phyloP scores from a whole-genome alignment of 805 yeast genomes.

The Candida awuae region DNA sequence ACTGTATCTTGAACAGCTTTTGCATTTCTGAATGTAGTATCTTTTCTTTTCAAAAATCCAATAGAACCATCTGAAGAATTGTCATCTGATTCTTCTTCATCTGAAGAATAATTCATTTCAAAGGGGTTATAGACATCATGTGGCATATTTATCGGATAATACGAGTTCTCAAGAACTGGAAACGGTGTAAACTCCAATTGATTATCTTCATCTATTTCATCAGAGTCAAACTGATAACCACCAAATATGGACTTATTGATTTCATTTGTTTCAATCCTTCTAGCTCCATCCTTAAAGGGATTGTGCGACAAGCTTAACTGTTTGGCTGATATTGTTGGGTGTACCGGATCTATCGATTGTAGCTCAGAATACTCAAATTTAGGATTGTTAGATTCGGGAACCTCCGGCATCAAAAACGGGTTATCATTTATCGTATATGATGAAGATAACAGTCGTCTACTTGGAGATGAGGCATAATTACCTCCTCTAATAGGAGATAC shows the following conservation, averaged over 20 bases:
- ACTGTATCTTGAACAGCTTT: slow-evolving; percentile 14
- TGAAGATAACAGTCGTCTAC: slow-evolving; percentile 1
- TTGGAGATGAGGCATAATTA: slow-evolving; percentile 19
- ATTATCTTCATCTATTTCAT: slow-evolving; percentile 16
- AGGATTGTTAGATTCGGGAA: neutral
- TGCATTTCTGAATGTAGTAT: slow-evolving; percentile 11
- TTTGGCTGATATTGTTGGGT: no score
- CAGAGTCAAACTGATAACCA: slow-evolving; percentile 22
- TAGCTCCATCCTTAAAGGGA: slow-evolving; percentile 3
- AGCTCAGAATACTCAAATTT: neutral
- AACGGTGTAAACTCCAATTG: slow-evolving; percentile 28
- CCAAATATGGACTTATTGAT: slow-evolving; percentile 15
- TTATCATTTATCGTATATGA: slow-evolving; percentile 2
- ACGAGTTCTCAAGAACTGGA: slow-evolving; percentile 27
- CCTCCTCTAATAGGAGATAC: slow-evolving; percentile 16
- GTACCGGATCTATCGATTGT: no score
- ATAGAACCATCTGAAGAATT: slow-evolving; percentile 2
- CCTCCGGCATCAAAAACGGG: neutral
- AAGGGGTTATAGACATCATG: slow-evolving; percentile 26
- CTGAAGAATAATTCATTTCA: slow-evolving; percentile 19
- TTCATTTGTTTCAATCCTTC: neutral
- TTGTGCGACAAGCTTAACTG: no score
- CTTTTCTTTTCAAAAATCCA: slow-evolving; percentile 6
- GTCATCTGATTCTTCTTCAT: slow-evolving; percentile 14
- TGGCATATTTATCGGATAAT: slow-evolving; percentile 27